A percentile compares a stretch with the other conserved stretches of the same genome.
Conservation (phyloP, 164 flowering plant species). For the Vitis vinifera region ASM3070453v1 NC_081816.1:9999501-10000000, state of each 20-base stretch:
- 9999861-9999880: background rate
- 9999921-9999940: background rate
- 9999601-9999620: conserved; percentile 62
- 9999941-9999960: no score
- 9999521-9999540: conserved; percentile 86
- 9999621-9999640: conserved; percentile 93
- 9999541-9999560: conserved; percentile 64
- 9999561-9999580: conserved; percentile 76
- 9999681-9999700: conserved; percentile 3
- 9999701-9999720: background rate
- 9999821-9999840: background rate
- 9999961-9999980: background rate
- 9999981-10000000: background rate
- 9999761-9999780: background rate
- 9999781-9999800: background rate
- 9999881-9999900: background rate
- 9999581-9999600: conserved; percentile 71
- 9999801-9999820: no score
- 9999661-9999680: conserved; percentile 8
- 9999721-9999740: no score
- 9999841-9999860: background rate
- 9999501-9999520: conserved; percentile 71
- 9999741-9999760: no score
- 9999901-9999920: background rate
- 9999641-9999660: conserved; percentile 78